These are phyloP conservation scores for Fusarium miscanthi DNA, from an alignment of 2,329 filamentous ascomycete genomes.

Conservation along the genomic window DNA sequence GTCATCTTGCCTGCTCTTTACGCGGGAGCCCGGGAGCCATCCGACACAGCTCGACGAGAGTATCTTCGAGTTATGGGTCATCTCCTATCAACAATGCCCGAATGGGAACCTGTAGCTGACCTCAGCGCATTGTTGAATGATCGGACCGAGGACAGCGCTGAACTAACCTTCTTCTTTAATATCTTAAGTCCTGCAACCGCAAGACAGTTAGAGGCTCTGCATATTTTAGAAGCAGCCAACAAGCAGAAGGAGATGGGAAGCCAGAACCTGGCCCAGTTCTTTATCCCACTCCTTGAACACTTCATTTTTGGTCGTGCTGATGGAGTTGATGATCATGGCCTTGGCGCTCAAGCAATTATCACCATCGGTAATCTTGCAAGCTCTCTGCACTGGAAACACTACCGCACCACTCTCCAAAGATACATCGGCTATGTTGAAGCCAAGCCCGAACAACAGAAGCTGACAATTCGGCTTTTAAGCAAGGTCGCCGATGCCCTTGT, in stretches of 20 bases:
- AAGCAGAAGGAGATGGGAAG: slow-evolving; percentile 73
- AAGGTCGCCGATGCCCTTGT: slow-evolving; percentile 83
- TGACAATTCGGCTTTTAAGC: slow-evolving; percentile 83
- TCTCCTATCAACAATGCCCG: slow-evolving; percentile 76
- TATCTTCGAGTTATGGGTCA: slow-evolving; percentile 83
- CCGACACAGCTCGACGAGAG: slow-evolving; percentile 87
- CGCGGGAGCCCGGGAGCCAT: slow-evolving; percentile 78
- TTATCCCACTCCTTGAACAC: slow-evolving; percentile 92
- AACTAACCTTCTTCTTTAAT: slow-evolving; percentile 88
- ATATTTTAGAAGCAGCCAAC: slow-evolving; percentile 78
- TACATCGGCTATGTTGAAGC: slow-evolving; percentile 85
- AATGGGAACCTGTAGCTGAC: slow-evolving; percentile 78
- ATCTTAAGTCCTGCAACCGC: slow-evolving; percentile 90
- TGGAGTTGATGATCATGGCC: slow-evolving; percentile 79
- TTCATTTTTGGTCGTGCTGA: slow-evolving; percentile 88
- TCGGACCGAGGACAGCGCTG: slow-evolving; percentile 71
- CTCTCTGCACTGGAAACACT: slow-evolving; percentile 90
- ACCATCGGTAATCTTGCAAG: slow-evolving; percentile 80
- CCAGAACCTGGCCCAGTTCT: slow-evolving; percentile 84
- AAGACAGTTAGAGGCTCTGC: slow-evolving; percentile 84
- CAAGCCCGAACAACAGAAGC: slow-evolving; percentile 86
- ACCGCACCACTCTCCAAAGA: slow-evolving; percentile 82
- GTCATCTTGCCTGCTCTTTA: slow-evolving; percentile 82
- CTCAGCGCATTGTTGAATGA: slow-evolving; percentile 74
- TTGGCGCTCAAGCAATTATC: slow-evolving; percentile 86